Evolutionary conservation across 2,329 filamentous ascomycete species (phyloP).

Genomic region (Mycosphaerelloides madeirae): DNA sequence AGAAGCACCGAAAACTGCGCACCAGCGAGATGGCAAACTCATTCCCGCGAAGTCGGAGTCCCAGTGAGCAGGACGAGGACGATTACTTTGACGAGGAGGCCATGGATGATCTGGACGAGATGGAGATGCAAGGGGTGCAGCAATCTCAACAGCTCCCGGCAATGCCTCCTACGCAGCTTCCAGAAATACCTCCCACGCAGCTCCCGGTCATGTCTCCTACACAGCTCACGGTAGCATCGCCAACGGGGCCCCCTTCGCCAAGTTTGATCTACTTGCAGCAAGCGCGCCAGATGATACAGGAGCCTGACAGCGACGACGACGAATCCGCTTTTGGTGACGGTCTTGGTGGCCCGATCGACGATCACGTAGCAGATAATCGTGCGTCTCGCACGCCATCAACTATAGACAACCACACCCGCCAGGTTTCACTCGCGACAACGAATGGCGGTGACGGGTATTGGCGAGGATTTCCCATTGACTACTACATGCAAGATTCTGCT

Average conservation of each 20-base stretch:
- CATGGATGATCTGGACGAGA: constrained; percentile 44
- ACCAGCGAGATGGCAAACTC: constrained; percentile 13
- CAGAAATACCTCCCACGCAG: neutral
- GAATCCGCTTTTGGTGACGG: constrained; percentile 39
- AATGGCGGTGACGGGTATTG: constrained; percentile 16
- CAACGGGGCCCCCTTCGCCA: too few species aligned
- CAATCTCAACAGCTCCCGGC: constrained; percentile 3
- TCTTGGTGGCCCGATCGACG: constrained; percentile 11
- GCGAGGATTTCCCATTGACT: constrained; percentile 22
- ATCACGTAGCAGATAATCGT: constrained; percentile 23
- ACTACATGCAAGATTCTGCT: constrained; percentile 20
- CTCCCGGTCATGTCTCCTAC: too few species aligned
- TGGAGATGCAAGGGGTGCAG: constrained; percentile 34
- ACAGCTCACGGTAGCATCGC: too few species aligned
- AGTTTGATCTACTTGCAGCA: constrained; percentile 19
- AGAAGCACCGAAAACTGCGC: constrained; percentile 50
- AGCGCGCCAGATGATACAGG: constrained; percentile 17
- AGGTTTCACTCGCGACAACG: constrained; percentile 10
- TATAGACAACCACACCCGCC: constrained; percentile 16
- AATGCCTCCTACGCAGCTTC: constrained; percentile 2
- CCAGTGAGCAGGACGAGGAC: constrained; percentile 32
- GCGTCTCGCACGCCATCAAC: constrained; percentile 27
- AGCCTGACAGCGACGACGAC: constrained; percentile 13
- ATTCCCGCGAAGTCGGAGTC: constrained; percentile 7
- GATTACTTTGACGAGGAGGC: constrained; percentile 37